A percentile compares a stretch with the other conserved stretches of the same genome.
phyloP scores from a whole-genome alignment of 2,329 filamentous ascomycete genomes.

The Fonsecaea erecta region DNA sequence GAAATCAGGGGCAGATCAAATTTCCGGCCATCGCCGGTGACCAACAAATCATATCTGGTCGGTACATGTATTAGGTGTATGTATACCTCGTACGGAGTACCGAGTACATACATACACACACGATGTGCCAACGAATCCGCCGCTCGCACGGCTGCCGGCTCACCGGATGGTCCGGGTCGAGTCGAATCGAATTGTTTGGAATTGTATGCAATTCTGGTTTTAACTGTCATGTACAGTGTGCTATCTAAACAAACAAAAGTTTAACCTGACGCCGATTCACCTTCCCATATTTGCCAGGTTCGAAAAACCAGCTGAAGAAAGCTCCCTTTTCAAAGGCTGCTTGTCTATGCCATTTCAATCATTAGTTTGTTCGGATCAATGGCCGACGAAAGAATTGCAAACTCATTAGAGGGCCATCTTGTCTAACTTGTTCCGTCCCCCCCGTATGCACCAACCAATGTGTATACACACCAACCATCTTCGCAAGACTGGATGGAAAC shows the following conservation, averaged over 20 bases:
- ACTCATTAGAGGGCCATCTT: slow-evolving; percentile 17
- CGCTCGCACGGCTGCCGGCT: background rate
- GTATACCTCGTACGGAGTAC: too few relatives aligned
- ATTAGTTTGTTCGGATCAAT: slow-evolving; percentile 30
- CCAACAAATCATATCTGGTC: background rate
- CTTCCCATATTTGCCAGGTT: slow-evolving; percentile 16
- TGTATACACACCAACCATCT: slow-evolving; percentile 12
- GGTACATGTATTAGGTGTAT: too few relatives aligned
- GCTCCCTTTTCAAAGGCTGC: slow-evolving; percentile 25
- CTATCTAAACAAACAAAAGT: slow-evolving; percentile 31
- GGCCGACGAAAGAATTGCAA: slow-evolving; percentile 20
- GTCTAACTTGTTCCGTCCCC: slow-evolving; percentile 4
- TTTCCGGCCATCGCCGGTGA: slow-evolving; percentile 17
- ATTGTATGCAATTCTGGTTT: slow-evolving; percentile 20
- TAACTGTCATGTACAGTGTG: slow-evolving; percentile 37
- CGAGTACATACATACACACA: too few relatives aligned
- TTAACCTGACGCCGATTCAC: slow-evolving; percentile 22
- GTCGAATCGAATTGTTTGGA: background rate
- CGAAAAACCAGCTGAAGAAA: slow-evolving; percentile 18
- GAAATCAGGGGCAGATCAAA: slow-evolving; percentile 21
- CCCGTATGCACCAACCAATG: slow-evolving; percentile 2
- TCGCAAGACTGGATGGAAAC: background rate
- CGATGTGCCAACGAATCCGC: background rate
- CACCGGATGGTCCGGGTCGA: background rate
- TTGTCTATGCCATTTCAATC: slow-evolving; percentile 38